Base-by-base conservation (phyloP, 1,284 basidiomycete species). In the Sparassis latifolia region DNA sequence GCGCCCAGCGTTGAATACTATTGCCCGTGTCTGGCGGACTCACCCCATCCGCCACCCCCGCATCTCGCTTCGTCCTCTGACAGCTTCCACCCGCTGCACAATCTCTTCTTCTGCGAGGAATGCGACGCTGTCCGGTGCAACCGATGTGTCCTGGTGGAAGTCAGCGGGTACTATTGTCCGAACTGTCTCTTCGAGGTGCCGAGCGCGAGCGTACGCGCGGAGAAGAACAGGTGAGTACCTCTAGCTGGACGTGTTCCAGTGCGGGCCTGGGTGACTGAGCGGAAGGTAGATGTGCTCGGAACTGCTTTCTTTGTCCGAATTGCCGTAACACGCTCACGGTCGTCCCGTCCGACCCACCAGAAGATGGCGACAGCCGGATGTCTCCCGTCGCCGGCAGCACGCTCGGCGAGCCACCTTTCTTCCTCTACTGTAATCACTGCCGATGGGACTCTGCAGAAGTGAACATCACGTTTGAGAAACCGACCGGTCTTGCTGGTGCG, bases 171-270 rank as follows among this genome's bases (percentile, higher is more conserved):
- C 69, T 98, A 92, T 66, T 99, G 97, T 64, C 97, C 97, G 28
- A 95, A 96, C 67, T 99, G 97, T 66, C 76, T 98, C n/a, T 99
- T 99, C 67, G 97, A 99, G 62, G 96, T 99, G 3, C 97, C 96
- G 0, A 91, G 88, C 61, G 94, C 97, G 2, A 96, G 92, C 62
- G 94, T 99, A 5, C 80, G 95, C 54, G 92, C 86, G 5, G 95
- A 99, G 69, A 95, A 94, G 77, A 97, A 97, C 62, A 80, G 93
- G 89, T 90, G 55, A 51, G 70, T 62, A 6, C 10, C 20, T 35
- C 9, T 50, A 28, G 39, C 44, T 38, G 38, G 12, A 44, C 32
- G 46, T 7, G 33, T 33, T 33, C n/a, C 33, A 42, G 33, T 35
- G 48, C 45, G 20, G 20, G 20, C 20, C 20, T 20, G 20, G 20